These are phyloP conservation scores for Leishmania braziliensis DNA, from an alignment of 208 protist genomes.

Conservation along the genomic window DNA sequence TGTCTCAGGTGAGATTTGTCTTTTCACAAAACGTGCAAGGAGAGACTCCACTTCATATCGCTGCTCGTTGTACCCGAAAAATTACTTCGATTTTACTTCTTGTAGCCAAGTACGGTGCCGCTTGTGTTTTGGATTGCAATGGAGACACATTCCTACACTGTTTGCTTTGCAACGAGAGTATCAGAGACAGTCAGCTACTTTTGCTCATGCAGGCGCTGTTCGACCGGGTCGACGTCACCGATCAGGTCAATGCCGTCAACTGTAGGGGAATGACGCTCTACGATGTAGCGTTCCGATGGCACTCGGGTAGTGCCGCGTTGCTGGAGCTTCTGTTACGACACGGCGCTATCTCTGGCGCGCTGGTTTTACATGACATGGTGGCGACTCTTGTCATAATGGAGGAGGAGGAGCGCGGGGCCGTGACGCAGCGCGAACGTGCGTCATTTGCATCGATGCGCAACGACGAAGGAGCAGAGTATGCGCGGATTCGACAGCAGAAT, in stretches of 20 bases:
- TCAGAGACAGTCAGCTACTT: conserved; percentile 24
- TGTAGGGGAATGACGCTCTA: conserved; percentile 38
- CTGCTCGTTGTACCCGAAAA: conserved; percentile 20
- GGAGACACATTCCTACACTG: conserved; percentile 68
- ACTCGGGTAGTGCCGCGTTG: conserved; percentile 21
- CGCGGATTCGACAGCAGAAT: background rate
- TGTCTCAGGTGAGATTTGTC: conserved; percentile 5
- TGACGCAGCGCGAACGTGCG: background rate
- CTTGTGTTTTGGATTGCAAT: conserved; percentile 8
- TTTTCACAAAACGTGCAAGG: conserved; percentile 39
- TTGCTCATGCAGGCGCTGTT: conserved; percentile 52
- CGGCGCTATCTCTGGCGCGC: conserved; percentile 29
- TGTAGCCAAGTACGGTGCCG: conserved; percentile 50
- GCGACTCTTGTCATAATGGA: conserved; percentile 16
- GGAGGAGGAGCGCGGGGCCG: conserved; percentile 9
- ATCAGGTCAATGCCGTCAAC: conserved; percentile 40
- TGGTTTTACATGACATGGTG: conserved; percentile 21
- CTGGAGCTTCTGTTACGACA: conserved; percentile 41
- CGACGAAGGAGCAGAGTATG: background rate
- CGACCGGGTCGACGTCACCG: conserved; percentile 9
- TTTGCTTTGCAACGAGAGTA: conserved; percentile 42
- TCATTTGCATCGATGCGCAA: background rate
- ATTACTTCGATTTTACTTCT: conserved; percentile 49
- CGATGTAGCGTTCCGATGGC: conserved; percentile 39
- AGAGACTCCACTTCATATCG: conserved; percentile 59